These are phyloP conservation scores for Gossypium longicalyx DNA, from an alignment of 345 rosid species.

Conservation along the genomic window DNA sequence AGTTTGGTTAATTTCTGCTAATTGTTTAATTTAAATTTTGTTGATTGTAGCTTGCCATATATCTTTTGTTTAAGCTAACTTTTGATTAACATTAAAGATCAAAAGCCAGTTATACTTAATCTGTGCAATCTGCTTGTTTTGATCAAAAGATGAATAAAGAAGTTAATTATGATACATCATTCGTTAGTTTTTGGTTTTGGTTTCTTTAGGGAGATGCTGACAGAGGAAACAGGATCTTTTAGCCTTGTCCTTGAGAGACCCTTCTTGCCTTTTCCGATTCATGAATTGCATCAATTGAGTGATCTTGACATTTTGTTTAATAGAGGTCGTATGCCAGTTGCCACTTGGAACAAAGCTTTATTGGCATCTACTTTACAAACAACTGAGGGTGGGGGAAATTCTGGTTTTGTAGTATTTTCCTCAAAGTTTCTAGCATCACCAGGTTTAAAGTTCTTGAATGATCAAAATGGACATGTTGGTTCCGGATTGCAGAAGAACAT, in stretches of 20 bases:
- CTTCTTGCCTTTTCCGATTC: constrained; percentile 72
- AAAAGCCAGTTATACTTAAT: neutral
- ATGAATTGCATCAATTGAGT: constrained; percentile 39
- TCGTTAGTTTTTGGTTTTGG: constrained; percentile 40
- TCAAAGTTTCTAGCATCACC: constrained; percentile 53
- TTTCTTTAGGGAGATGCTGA: constrained; percentile 67
- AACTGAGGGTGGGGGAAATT: constrained; percentile 52
- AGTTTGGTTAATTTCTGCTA: neutral
- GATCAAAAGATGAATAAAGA: neutral
- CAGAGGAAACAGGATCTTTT: constrained; percentile 47
- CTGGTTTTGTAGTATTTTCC: constrained; percentile 77
- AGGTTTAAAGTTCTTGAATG: constrained; percentile 56
- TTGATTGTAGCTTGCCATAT: neutral
- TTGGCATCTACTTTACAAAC: constrained; percentile 48
- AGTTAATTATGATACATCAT: constrained; percentile 4
- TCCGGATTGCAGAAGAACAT: constrained; percentile 32
- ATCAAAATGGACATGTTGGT: constrained; percentile 35
- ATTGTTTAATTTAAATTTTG: neutral
- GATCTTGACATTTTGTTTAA: constrained; percentile 66
- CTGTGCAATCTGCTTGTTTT: neutral
- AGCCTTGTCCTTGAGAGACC: constrained; percentile 89
- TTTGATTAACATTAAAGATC: neutral
- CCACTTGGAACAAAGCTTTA: constrained; percentile 61
- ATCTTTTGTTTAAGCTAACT: neutral
- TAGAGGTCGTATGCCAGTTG: constrained; percentile 65